These are phyloP conservation scores for Aspergillus ibericus DNA, from an alignment of 2,329 filamentous ascomycete species.

Conservation along the genomic window DNA sequence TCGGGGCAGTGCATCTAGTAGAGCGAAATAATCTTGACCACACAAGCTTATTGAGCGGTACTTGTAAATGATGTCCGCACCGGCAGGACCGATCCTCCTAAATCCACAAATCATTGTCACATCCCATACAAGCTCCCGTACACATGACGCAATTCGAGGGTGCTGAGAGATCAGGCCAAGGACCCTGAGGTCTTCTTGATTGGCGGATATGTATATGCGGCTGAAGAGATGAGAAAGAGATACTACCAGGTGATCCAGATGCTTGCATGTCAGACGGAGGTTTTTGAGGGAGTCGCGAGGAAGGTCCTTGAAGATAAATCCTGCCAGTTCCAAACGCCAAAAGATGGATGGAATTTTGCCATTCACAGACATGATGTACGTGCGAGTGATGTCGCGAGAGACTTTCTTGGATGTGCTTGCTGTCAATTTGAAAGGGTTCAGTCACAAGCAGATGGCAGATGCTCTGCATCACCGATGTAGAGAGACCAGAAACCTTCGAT, in stretches of 20 bases:
- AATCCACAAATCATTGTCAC: not conserved
- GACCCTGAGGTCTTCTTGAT: not conserved
- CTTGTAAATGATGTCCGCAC: not conserved
- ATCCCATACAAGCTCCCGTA: conserved; percentile 3
- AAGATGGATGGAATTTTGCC: not conserved
- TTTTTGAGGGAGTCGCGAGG: not conserved
- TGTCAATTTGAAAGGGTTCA: too few relatives aligned
- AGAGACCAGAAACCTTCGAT: too few relatives aligned
- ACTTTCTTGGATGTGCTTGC: too few relatives aligned
- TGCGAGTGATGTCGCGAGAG: too few relatives aligned
- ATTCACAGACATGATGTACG: not conserved
- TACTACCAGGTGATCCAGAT: not conserved
- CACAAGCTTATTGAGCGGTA: not conserved
- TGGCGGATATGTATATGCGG: not conserved
- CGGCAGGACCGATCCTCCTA: too few relatives aligned
- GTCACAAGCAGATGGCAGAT: too few relatives aligned
- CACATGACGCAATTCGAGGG: conserved; percentile 1
- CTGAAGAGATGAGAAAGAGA: not conserved
- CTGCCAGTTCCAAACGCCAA: not conserved
- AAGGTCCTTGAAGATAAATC: not conserved
- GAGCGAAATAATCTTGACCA: not conserved
- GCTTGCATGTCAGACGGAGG: conserved; percentile 1
- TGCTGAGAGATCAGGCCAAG: not conserved
- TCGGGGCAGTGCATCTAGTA: not conserved
- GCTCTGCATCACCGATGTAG: too few relatives aligned